Evolutionary conservation across 2,329 filamentous ascomycete species (phyloP).

Genomic region (Dactylellina leptospora): DNA sequence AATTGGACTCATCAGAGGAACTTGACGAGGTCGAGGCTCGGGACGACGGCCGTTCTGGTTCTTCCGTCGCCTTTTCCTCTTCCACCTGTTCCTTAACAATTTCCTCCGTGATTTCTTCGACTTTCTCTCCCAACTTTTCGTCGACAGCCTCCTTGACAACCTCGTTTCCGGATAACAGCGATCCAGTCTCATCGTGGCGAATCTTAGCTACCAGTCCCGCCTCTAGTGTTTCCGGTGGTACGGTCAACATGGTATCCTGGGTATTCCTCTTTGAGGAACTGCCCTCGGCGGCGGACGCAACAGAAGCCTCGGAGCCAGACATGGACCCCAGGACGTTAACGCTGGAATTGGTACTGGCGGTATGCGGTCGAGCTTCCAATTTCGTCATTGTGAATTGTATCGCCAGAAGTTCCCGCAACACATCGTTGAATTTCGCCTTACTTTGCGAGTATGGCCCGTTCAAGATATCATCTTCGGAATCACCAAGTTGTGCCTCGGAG

Average conservation of each 20-base stretch:
- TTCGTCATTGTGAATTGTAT: conserved; percentile 35
- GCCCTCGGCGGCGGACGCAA: conserved; percentile 17
- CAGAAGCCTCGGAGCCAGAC: conserved; percentile 24
- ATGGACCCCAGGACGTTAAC: conserved; percentile 7
- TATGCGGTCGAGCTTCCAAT: conserved; percentile 31
- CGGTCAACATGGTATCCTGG: conserved; percentile 47
- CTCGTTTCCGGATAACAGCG: not conserved
- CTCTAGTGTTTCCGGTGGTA: conserved; percentile 39
- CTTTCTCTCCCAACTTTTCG: not conserved
- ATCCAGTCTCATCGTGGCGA: conserved; percentile 21
- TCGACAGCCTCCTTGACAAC: not conserved
- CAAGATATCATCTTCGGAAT: conserved; percentile 35
- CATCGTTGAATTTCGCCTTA: conserved; percentile 46
- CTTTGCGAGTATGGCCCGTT: conserved; percentile 22
- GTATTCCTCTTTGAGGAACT: conserved; percentile 38
- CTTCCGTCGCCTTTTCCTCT: conserved; percentile 5
- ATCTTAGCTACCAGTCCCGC: conserved; percentile 27
- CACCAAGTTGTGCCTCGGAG: conserved; percentile 31
- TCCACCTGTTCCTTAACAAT: not conserved
- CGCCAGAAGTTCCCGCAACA: conserved; percentile 41
- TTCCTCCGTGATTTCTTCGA: conserved; percentile 7
- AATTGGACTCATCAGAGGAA: conserved; percentile 23
- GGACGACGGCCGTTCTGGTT: conserved; percentile 26
- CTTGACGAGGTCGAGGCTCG: conserved; percentile 21
- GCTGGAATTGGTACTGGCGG: conserved; percentile 34